phyloP scores from a whole-genome alignment of 768 basidiomycete genomes.

The Tulasnella sp. region DNA sequence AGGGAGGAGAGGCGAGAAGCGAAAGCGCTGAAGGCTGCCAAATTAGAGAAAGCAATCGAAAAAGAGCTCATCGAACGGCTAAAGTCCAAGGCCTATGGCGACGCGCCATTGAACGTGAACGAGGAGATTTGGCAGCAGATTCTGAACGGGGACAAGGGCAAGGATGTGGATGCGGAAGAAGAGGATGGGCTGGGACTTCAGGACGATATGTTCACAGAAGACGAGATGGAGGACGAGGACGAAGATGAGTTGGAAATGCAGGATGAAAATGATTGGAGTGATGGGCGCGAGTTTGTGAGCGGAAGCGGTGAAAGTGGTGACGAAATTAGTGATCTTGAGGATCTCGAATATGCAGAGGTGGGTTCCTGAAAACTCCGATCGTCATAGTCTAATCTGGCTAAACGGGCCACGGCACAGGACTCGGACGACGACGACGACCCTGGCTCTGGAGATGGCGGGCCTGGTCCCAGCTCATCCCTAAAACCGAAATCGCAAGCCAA shows the following conservation, averaged over 20 bases:
- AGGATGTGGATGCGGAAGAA: slow-evolving; percentile 31
- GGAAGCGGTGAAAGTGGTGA: slow-evolving; percentile 62
- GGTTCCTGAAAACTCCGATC: background rate
- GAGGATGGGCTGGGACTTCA: slow-evolving; percentile 34
- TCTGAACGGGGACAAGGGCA: slow-evolving; percentile 57
- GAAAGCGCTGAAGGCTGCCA: slow-evolving; percentile 92
- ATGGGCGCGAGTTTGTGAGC: slow-evolving; percentile 61
- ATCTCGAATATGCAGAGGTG: slow-evolving; percentile 28
- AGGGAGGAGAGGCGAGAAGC: slow-evolving; percentile 87
- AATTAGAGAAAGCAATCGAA: slow-evolving; percentile 89
- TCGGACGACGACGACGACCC: slow-evolving; percentile 36
- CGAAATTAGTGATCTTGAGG: slow-evolving; percentile 39
- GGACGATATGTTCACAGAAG: slow-evolving; percentile 42
- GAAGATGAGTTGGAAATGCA: slow-evolving; percentile 45
- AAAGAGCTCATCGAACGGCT: slow-evolving; percentile 93
- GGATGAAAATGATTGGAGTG: slow-evolving; percentile 48
- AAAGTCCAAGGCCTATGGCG: slow-evolving; percentile 94
- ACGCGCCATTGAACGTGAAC: slow-evolving; percentile 95
- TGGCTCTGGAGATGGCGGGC: slow-evolving; percentile 36
- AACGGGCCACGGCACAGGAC: slow-evolving; percentile 23
- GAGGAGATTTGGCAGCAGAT: slow-evolving; percentile 93
- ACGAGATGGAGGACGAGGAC: slow-evolving; percentile 42
- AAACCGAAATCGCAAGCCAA: slow-evolving; percentile 29
- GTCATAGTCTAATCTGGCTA: background rate
- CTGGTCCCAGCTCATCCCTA: slow-evolving; percentile 21